These are phyloP conservation scores for Endocarpon pusillum DNA, from an alignment of 495 filamentous ascomycete genomes.

Conservation along the genomic window DNA sequence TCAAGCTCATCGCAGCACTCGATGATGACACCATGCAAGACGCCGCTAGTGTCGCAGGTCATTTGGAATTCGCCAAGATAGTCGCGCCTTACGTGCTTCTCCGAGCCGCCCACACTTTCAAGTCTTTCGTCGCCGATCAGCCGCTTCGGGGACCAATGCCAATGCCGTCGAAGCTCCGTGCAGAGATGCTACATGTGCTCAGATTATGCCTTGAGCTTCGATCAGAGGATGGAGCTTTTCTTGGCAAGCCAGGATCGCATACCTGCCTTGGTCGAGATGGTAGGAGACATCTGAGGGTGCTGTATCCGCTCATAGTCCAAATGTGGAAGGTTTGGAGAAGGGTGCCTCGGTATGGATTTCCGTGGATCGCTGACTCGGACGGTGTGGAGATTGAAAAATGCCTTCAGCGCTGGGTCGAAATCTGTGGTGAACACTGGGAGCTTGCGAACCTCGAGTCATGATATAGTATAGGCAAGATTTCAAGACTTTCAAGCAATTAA, in stretches of 20 bases:
- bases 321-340: slow-evolving; percentile 51
- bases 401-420: too few species aligned
- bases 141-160: slow-evolving; percentile 85
- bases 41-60: slow-evolving; percentile 26
- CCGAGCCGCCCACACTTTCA: slow-evolving; percentile 59
- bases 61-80: slow-evolving; percentile 63
- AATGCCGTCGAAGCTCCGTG: slow-evolving; percentile 65
- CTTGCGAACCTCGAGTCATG: too few species aligned
- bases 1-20: slow-evolving; percentile 45
- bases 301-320: slow-evolving; percentile 66
- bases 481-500: too few species aligned
- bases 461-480: too few species aligned
- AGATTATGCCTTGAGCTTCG: slow-evolving; percentile 42
- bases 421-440: too few species aligned
- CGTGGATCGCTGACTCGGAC: too few species aligned
- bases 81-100: slow-evolving; percentile 73
- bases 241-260: slow-evolving; percentile 28
- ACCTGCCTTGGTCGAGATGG: slow-evolving; percentile 30
- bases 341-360: too few species aligned
- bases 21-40: slow-evolving; percentile 11
- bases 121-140: slow-evolving; percentile 78
- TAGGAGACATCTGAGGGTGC: slow-evolving; percentile 60
- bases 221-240: slow-evolving; percentile 56
- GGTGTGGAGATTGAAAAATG: too few species aligned
- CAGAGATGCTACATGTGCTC: slow-evolving; percentile 59